Evolutionary conservation across 2,329 filamentous ascomycete species (phyloP).

Genomic region (Hypoxylon sp.): DNA sequence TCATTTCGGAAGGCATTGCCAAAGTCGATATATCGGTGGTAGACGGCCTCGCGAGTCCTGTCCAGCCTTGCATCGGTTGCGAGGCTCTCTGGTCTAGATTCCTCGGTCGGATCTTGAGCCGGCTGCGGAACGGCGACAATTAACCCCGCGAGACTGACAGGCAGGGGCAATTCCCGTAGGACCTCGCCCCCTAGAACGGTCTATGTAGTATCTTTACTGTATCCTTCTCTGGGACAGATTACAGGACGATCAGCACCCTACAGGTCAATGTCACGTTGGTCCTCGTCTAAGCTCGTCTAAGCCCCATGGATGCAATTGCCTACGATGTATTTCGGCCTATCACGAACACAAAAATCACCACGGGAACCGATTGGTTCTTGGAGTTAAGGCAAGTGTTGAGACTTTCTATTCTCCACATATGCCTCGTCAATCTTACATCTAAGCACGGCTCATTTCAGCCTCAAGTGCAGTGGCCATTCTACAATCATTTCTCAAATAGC

Average conservation of each 20-base stretch:
- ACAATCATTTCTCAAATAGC: background rate
- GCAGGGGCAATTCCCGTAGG: slow-evolving; percentile 11
- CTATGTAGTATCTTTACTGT: slow-evolving; percentile 10
- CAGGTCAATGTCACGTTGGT: slow-evolving; percentile 11
- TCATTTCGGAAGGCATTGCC: slow-evolving; percentile 12
- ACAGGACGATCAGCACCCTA: slow-evolving; percentile 13
- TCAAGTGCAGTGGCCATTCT: background rate
- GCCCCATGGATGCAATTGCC: too few species aligned
- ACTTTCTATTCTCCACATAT: slow-evolving; percentile 4
- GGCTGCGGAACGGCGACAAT: slow-evolving; percentile 26
- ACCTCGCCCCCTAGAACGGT: slow-evolving; percentile 6
- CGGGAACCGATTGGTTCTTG: slow-evolving; percentile 26
- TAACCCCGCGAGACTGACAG: slow-evolving; percentile 25
- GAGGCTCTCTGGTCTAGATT: slow-evolving; percentile 35
- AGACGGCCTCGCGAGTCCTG: slow-evolving; percentile 14
- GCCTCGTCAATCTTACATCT: background rate
- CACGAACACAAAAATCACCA: slow-evolving; percentile 17
- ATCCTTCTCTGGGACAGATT: slow-evolving; percentile 17
- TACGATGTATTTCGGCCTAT: slow-evolving; percentile 13
- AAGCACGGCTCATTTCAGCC: background rate
- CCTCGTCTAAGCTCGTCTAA: slow-evolving; percentile 3
- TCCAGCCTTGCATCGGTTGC: slow-evolving; percentile 8
- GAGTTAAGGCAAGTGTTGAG: slow-evolving; percentile 5
- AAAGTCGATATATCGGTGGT: slow-evolving; percentile 18
- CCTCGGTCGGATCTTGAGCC: slow-evolving; percentile 19